Percentiles rank a stretch among this genome's conserved stretches.
These are phyloP conservation scores for Dothidotthia symphoricarpi DNA, from an alignment of 2,329 filamentous ascomycete species.

Conservation along the genomic window DNA sequence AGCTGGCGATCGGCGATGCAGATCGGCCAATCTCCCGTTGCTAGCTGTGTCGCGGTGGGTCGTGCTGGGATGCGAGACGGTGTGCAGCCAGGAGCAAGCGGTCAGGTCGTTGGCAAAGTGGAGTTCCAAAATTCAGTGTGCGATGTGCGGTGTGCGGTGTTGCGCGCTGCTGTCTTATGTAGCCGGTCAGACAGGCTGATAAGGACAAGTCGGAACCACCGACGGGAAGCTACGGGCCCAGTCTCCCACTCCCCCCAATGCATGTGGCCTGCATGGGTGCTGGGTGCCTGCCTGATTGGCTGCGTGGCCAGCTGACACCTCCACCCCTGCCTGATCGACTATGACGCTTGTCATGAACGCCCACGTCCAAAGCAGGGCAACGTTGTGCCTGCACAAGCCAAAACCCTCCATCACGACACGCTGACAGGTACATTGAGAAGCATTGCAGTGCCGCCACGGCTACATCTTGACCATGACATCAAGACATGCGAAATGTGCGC, in stretches of 20 bases:
- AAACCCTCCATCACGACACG: neutral
- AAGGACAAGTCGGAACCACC: conserved; percentile 8
- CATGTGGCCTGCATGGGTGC: neutral
- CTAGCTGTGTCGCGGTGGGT: conserved; percentile 1
- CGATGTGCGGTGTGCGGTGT: too few species aligned
- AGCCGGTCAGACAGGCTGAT: too few species aligned
- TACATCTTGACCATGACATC: too few species aligned
- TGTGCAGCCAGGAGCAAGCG: too few species aligned
- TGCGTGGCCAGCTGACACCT: conserved; percentile 11
- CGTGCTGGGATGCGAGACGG: conserved; percentile 7
- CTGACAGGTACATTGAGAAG: neutral
- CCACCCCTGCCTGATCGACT: conserved; percentile 3
- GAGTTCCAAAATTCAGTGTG: neutral
- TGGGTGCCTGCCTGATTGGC: conserved; percentile 14
- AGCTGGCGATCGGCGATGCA: conserved; percentile 31
- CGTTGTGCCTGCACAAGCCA: conserved; percentile 5
- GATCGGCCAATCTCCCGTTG: conserved; percentile 24
- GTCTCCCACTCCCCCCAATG: too few species aligned
- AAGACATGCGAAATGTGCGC: too few species aligned
- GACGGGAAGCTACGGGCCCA: too few species aligned
- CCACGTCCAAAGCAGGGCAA: conserved; percentile 12
- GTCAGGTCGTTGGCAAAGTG: too few species aligned
- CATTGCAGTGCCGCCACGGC: conserved; percentile 1
- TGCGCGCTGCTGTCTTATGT: too few species aligned
- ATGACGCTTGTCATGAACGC: neutral